Base-by-base conservation (phyloP, 345 rosid genomes). In the Camelina hispida region DNA sequence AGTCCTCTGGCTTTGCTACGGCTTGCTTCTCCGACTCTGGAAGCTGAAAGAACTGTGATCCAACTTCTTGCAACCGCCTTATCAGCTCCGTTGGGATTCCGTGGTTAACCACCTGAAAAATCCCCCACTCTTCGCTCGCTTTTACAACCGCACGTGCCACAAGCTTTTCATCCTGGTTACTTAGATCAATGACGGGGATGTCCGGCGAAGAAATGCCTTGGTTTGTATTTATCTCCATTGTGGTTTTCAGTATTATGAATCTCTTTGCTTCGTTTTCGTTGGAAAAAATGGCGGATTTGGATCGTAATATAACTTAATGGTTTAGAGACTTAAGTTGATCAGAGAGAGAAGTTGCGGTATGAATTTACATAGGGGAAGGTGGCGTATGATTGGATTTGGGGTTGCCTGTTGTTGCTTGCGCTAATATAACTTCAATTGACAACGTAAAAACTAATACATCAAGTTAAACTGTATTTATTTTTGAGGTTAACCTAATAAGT, bases 11-110 rank as follows among this genome's bases (percentile, higher is more conserved):
- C 58, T 69, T 85, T 0, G 87, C 87, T n/a, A 82, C 78, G 1
- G 18, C 35, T 57, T 84, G 84, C 70, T 86, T 91, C 70, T 89
- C 93, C 10, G 65, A 77, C 50, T 37, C 83, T 0, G 92, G 82
- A 1, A 87, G 92, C 68, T 87, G 87, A 13, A 85, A 89, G 53
- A 93, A 89, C 51, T 82, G 53, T 28, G 23, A 81, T 0, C 96
- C 97, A 0, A 79, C 91, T 4, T 51, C 51, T 63, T 87, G 82
- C 2, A 93, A 48, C 11, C 76, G 69, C 11, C 3, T 1, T 1
- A 91, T 85, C 1, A 89, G 61, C 12, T 85, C 82, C 77, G 1
- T 12, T 15, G 80, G 75, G 12, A 81, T 76, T 0, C 79, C 83
- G 14, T 83, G 88, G 38, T 81, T 83, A 9, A 83, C 76, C 20